These are phyloP conservation scores for Penicillium janthinellum DNA, from an alignment of 2,329 filamentous ascomycete species.

Conservation along the genomic window DNA sequence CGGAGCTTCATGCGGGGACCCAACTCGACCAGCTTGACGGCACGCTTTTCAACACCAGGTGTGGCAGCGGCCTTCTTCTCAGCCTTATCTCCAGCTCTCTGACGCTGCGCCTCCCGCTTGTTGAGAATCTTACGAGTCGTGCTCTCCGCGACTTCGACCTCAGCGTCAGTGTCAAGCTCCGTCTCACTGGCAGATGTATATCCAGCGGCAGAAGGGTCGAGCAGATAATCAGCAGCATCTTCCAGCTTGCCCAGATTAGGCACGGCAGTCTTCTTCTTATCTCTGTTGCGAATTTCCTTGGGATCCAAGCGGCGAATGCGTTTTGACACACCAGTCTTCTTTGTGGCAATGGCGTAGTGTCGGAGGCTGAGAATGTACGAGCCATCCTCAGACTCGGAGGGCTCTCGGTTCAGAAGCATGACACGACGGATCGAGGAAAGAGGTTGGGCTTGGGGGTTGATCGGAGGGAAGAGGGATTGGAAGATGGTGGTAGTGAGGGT, in stretches of 20 bases:
- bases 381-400: conserved; percentile 53
- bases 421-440: conserved; percentile 91
- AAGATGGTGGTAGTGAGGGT: conserved; percentile 90
- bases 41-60: conserved; percentile 72
- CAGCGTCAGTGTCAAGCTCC: conserved; percentile 90
- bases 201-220: conserved; percentile 75
- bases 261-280: conserved; percentile 67
- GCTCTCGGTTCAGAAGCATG: conserved; percentile 83
- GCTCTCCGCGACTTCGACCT: conserved; percentile 77
- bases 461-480: conserved; percentile 92
- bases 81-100: conserved; percentile 47
- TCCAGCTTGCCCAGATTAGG: conserved; percentile 89
- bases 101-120: conserved; percentile 53
- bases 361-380: conserved; percentile 83
- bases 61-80: conserved; percentile 44
- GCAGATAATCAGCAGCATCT: conserved; percentile 92
- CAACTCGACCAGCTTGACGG: conserved; percentile 88
- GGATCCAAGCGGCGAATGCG: conserved; percentile 80
- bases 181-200: conserved; percentile 94
- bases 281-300: conserved; percentile 74
- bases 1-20: conserved; percentile 87
- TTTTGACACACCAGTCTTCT: conserved; percentile 79
- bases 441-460: conserved; percentile 87
- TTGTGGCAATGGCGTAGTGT: conserved; percentile 94
- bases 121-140: conserved; percentile 56